These are phyloP conservation scores for Grammothele lineata DNA, from an alignment of 768 basidiomycete genomes.

Conservation along the genomic window DNA sequence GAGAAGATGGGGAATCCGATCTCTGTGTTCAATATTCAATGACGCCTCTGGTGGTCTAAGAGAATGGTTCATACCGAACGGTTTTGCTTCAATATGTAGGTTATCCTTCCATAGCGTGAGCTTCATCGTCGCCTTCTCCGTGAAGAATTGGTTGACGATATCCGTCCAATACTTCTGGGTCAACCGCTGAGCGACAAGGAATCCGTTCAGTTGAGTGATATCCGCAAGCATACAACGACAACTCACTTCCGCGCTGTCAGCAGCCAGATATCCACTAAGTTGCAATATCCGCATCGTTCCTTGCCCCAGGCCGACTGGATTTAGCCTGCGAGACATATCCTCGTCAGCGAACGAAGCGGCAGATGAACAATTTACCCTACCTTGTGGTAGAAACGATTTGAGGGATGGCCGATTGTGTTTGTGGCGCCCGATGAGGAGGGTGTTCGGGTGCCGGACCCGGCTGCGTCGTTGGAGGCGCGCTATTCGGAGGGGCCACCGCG, in stretches of 20 bases:
- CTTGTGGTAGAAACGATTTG: too few species aligned
- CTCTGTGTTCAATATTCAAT: slow-evolving; percentile 39
- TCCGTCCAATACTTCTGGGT: slow-evolving; percentile 64
- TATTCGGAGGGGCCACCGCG: not conserved
- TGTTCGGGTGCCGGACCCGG: not conserved
- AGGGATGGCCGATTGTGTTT: too few species aligned
- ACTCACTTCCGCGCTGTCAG: slow-evolving; percentile 45
- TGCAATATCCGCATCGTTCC: slow-evolving; percentile 61
- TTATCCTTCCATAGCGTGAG: slow-evolving; percentile 89
- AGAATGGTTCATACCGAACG: slow-evolving; percentile 55
- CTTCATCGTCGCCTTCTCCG: slow-evolving; percentile 66
- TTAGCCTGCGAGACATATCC: slow-evolving; percentile 24
- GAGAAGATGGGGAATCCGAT: slow-evolving; percentile 77
- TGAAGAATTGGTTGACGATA: slow-evolving; percentile 67
- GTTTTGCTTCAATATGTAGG: slow-evolving; percentile 72
- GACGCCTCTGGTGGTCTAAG: not conserved
- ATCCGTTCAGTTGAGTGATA: too few species aligned
- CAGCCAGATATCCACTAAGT: slow-evolving; percentile 63
- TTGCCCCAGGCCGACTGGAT: slow-evolving; percentile 52
- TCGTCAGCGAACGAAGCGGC: too few species aligned
- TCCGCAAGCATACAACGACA: not conserved
- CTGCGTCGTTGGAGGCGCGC: slow-evolving; percentile 3
- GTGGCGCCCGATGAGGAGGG: not conserved
- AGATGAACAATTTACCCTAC: too few species aligned
- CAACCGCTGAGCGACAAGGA: slow-evolving; percentile 45